Evolutionary conservation across 2,329 filamentous ascomycete genomes (phyloP), one percentile per base, ranked within the genome.

Genomic region (Xylariales sp.): DNA sequence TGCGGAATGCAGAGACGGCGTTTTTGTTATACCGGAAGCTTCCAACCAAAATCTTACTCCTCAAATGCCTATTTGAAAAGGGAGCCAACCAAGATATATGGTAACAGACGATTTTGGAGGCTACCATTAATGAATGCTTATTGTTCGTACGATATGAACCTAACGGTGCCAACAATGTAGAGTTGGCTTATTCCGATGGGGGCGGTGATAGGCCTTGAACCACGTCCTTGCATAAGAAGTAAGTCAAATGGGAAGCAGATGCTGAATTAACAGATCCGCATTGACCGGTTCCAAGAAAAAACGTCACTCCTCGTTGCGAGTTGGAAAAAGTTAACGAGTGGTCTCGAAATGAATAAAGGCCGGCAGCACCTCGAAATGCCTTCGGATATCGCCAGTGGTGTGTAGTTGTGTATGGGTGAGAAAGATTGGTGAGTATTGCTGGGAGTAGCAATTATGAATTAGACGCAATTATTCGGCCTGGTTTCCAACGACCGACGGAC

Each of bases 111-210:
- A 52, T n/a, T n/a, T 42, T 10, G 42, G 41, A 42, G 36, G 45
- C 42, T 54, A 53, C 49, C 33, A 50, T 46, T 50, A 51, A 57
- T 41, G 49, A 50, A 54, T 51, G 46, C 39, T 50, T 45, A 44
- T n/a, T n/a, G 23, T 25, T n/a, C 24, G 33, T 20, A 35, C 33
- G 24, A 24, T 25, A 35, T 20, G 24, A 21, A 23, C 15, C 34
- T 24, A 19, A 25, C 34, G 21, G 34, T 37, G 34, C 33, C 28
- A 20, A 11, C 21, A 25, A 29, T 16, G 24, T 27, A 13, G 24
- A 11, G 16, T n/a, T n/a, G n/a, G n/a, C n/a, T n/a, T n/a, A n/a
- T n/a, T n/a, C n/a, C n/a, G n/a, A n/a, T n/a, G n/a, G n/a, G n/a
- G n/a, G n/a, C n/a, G n/a, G n/a, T n/a, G n/a, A n/a, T n/a, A n/a